Conservation (phyloP, 257 asterid species). For the Salvia hispanica region DNA sequence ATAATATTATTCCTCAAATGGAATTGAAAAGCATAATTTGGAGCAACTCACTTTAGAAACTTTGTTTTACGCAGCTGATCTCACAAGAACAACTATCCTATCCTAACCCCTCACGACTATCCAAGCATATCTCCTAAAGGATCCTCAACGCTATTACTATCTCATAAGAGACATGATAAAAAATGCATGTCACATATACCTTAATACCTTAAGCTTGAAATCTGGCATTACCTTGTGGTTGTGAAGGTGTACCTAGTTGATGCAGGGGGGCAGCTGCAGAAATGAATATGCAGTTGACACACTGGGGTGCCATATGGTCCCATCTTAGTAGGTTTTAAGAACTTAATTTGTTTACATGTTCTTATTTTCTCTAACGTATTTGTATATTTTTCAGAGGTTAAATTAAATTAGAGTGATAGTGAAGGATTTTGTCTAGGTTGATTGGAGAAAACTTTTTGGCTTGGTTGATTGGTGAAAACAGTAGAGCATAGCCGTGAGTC, state of each 20-base stretch:
- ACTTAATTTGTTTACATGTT: neutral
- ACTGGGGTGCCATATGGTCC: constrained; percentile 3
- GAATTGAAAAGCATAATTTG: too few relatives aligned
- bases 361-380: neutral
- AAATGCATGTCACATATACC: neutral
- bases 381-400: neutral
- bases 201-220: neutral
- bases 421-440: neutral
- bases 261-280: neutral
- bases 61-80: too few relatives aligned
- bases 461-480: neutral
- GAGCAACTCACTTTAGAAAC: too few relatives aligned
- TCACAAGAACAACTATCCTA: too few relatives aligned
- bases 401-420: neutral
- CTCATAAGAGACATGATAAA: neutral
- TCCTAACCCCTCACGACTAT: too few relatives aligned
- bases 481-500: neutral
- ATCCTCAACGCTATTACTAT: too few relatives aligned
- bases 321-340: neutral
- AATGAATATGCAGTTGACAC: neutral
- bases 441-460: constrained; percentile 1
- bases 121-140: too few relatives aligned
- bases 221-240: neutral
- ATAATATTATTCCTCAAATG: too few relatives aligned
- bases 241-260: neutral